phyloP scores from a whole-genome alignment of 495 filamentous ascomycete genomes.

The Tuber melanosporum region DNA sequence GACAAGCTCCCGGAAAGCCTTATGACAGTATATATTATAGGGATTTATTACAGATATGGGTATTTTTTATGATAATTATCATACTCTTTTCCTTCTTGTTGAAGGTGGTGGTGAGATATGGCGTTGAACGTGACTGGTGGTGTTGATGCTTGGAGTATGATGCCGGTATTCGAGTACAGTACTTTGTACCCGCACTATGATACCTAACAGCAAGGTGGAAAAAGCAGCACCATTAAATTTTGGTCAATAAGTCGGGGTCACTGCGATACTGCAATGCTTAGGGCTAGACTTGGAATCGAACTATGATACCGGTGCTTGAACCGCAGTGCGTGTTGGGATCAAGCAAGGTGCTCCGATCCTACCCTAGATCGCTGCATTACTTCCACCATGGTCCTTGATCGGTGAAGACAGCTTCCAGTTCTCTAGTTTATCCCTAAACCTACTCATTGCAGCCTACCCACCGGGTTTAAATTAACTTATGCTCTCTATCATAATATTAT shows the following conservation, averaged over 20 bases:
- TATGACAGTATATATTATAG: neutral
- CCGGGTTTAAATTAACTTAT: neutral
- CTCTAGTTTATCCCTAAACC: neutral
- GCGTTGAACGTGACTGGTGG: neutral
- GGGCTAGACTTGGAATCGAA: neutral
- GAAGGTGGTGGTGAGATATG: constrained; percentile 14
- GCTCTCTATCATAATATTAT: neutral
- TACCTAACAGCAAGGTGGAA: neutral
- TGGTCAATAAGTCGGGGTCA: neutral
- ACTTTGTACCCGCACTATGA: no score
- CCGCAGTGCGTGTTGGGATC: neutral
- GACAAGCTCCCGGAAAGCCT: neutral
- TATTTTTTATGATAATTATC: neutral
- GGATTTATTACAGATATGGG: neutral
- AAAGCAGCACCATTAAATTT: neutral
- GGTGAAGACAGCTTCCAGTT: neutral
- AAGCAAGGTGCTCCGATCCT: neutral
- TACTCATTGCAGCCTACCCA: neutral
- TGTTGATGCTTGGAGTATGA: neutral
- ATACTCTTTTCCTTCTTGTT: neutral
- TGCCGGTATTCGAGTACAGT: no score
- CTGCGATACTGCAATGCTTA: neutral
- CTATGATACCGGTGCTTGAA: neutral
- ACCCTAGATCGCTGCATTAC: neutral
- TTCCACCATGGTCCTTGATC: neutral